A percentile compares a stretch with the other conserved stretches of the same genome.
Conservation (phyloP, 192 early-diverging fungal species). For the Linderina pennispora region DNA sequence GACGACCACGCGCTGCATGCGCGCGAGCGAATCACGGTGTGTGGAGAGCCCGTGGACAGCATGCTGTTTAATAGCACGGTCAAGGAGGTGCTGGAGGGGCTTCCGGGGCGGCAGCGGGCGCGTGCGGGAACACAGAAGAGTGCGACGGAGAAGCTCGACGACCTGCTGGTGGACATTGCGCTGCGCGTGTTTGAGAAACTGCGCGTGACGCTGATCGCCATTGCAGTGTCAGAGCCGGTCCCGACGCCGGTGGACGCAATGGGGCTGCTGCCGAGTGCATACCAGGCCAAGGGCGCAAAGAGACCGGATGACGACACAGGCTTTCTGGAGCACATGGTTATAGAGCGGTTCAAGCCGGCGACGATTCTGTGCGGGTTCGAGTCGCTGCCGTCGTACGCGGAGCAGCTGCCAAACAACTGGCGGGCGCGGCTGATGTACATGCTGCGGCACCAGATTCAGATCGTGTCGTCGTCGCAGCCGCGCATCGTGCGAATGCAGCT, state of each 20-base stretch:
- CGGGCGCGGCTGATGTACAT: constrained; percentile 21
- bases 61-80: constrained; percentile 13
- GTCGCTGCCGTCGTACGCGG: constrained; percentile 19
- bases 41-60: constrained; percentile 17
- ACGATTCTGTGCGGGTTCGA: constrained; percentile 32
- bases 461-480: constrained; percentile 32
- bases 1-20: constrained; percentile 15
- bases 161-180: constrained; percentile 20
- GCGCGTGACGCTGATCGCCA: constrained; percentile 16
- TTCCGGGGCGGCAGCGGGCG: no score
- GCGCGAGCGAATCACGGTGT: constrained; percentile 18
- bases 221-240: constrained; percentile 4
- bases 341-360: constrained; percentile 18
- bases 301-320: neutral
- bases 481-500: constrained; percentile 30
- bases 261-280: neutral
- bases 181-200: constrained; percentile 23
- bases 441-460: constrained; percentile 19
- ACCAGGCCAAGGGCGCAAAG: neutral
- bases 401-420: constrained; percentile 25
- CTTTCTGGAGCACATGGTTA: constrained; percentile 20
- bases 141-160: constrained; percentile 4
- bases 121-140: no score
- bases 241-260: neutral
- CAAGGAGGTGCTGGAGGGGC: no score